Evolutionary conservation across 2,329 filamentous ascomycete species (phyloP).

Genomic region (Teratosphaeria gauchensis): DNA sequence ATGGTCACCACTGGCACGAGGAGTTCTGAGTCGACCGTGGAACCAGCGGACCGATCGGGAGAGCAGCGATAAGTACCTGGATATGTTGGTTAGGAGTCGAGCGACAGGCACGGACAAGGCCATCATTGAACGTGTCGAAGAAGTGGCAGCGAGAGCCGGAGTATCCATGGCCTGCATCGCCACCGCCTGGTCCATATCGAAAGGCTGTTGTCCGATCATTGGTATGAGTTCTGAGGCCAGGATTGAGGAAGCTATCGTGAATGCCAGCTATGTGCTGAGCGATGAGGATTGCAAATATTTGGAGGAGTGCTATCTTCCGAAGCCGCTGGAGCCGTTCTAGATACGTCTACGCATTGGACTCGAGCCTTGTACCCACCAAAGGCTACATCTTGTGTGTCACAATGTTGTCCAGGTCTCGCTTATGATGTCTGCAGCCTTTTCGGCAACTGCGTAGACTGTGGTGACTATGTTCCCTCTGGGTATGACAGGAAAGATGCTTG

Average conservation of each 20-base stretch:
- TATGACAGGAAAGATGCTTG: slow-evolving; percentile 21
- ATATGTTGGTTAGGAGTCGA: slow-evolving; percentile 7
- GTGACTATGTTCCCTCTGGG: slow-evolving; percentile 19
- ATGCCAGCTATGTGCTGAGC: slow-evolving; percentile 38
- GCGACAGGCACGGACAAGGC: slow-evolving; percentile 17
- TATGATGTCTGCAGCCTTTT: slow-evolving; percentile 22
- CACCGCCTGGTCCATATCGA: slow-evolving; percentile 30
- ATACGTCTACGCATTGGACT: not conserved
- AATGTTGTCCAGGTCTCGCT: not conserved
- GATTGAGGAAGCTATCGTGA: slow-evolving; percentile 52
- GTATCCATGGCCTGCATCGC: slow-evolving; percentile 21
- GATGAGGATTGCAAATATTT: slow-evolving; percentile 52
- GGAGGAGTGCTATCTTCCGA: slow-evolving; percentile 46
- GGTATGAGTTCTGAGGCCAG: slow-evolving; percentile 50
- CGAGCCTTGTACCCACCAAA: no score
- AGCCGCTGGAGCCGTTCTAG: not conserved
- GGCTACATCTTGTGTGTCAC: not conserved
- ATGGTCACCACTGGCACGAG: slow-evolving; percentile 20
- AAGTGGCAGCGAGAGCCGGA: slow-evolving; percentile 32
- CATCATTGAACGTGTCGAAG: slow-evolving; percentile 33
- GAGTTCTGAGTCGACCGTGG: slow-evolving; percentile 17
- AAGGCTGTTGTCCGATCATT: slow-evolving; percentile 45
- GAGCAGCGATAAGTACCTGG: slow-evolving; percentile 9
- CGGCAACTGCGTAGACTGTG: slow-evolving; percentile 24
- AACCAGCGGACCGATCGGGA: slow-evolving; percentile 9